These are phyloP conservation scores for Corymbia calophylla DNA, from an alignment of 441 rosid genomes.

Conservation along the genomic window DNA sequence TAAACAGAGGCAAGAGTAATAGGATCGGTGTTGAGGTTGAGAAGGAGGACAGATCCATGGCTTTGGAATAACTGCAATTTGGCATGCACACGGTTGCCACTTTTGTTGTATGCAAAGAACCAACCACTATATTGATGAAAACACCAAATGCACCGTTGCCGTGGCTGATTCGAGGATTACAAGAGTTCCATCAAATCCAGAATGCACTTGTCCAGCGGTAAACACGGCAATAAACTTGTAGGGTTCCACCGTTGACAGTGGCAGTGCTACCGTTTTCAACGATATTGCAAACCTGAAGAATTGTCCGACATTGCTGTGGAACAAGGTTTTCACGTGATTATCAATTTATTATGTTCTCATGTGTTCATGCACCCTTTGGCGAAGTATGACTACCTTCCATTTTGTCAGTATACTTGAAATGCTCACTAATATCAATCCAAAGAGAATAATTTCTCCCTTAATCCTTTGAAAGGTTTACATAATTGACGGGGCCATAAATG, in stretches of 20 bases:
- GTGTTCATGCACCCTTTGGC: not conserved
- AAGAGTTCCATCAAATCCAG: not conserved
- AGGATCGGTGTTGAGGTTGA: too few species aligned
- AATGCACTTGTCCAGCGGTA: not conserved
- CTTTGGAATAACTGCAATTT: not conserved
- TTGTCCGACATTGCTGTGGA: not conserved
- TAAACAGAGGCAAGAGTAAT: not conserved
- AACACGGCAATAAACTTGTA: not conserved
- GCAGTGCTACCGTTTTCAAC: not conserved
- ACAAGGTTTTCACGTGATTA: not conserved
- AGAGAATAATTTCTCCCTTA: not conserved
- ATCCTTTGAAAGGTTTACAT: not conserved
- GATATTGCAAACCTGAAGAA: not conserved
- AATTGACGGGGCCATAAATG: too few species aligned
- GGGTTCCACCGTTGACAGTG: not conserved
- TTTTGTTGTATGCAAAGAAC: not conserved
- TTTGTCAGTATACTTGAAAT: too few species aligned
- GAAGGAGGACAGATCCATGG: too few species aligned
- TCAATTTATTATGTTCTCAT: not conserved
- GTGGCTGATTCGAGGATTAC: too few species aligned
- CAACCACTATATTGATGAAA: not conserved
- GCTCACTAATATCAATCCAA: not conserved
- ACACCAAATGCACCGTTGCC: not conserved
- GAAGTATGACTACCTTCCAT: not conserved
- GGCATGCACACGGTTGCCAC: not conserved